These are phyloP conservation scores for Ceratobasidium sp. DNA, from an alignment of 1,284 basidiomycete species.

Conservation along the genomic window DNA sequence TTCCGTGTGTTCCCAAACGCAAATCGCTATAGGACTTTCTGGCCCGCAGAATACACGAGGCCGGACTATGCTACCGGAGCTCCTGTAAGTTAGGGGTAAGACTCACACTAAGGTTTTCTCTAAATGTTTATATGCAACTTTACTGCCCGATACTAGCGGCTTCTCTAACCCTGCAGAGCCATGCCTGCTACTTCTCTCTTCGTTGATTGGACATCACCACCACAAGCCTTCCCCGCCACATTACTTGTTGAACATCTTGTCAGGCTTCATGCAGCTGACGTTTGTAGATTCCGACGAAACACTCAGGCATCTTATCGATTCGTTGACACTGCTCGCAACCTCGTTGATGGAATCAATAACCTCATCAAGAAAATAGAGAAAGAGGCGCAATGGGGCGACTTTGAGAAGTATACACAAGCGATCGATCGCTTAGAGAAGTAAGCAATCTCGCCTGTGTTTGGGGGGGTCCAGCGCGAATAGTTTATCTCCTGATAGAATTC, in stretches of 20 bases:
- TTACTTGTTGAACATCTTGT: constrained; percentile 3
- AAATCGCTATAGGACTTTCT: too few species aligned
- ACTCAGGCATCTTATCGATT: constrained; percentile 24
- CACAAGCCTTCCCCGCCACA: constrained; percentile 2
- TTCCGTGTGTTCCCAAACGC: too few species aligned
- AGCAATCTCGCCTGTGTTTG: not conserved
- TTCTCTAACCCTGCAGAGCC: too few species aligned
- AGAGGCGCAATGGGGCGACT: not conserved
- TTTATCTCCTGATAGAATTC: not conserved
- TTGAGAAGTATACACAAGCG: constrained; percentile 3
- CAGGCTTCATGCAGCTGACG: constrained; percentile 6
- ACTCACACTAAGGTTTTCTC: too few species aligned
- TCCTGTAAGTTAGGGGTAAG: too few species aligned
- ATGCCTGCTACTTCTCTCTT: constrained; percentile 4
- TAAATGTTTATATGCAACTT: too few species aligned
- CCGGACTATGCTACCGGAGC: too few species aligned
- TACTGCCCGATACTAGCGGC: too few species aligned
- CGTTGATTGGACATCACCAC: not conserved
- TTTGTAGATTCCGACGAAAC: constrained; percentile 27
- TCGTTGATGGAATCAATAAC: constrained; percentile 26
- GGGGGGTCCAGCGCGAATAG: too few species aligned
- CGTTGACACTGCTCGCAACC: constrained; percentile 8
- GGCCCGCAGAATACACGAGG: too few species aligned
- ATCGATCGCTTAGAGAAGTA: constrained; percentile 40
- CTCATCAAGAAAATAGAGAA: not conserved